phyloP scores from a whole-genome alignment of 2,329 filamentous ascomycete genomes.

The Phoma sp. region DNA sequence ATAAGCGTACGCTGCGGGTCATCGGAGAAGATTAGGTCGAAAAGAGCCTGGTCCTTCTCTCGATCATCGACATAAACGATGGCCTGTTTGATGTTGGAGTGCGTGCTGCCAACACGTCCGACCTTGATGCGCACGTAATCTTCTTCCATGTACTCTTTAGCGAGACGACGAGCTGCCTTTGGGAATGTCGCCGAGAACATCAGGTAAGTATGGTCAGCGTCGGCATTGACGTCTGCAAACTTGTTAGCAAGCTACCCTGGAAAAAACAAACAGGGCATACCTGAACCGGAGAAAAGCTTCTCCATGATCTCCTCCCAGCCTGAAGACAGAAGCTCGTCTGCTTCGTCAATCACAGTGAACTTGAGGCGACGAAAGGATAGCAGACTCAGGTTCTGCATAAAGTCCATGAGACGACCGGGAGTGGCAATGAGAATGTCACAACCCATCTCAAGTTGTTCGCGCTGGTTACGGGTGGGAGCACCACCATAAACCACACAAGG shows the following conservation, averaged over 20 bases:
- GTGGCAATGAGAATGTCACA: conserved; percentile 91
- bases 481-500: conserved; percentile 91
- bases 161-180: conserved; percentile 75
- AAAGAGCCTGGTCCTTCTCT: conserved; percentile 72
- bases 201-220: conserved; percentile 70
- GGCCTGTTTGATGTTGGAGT: conserved; percentile 80
- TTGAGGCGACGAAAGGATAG: conserved; percentile 77
- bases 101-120: conserved; percentile 83
- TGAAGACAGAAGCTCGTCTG: conserved; percentile 83
- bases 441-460: conserved; percentile 75
- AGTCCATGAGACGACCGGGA: conserved; percentile 83
- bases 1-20: conserved; percentile 81
- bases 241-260: conserved; percentile 16
- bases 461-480: conserved; percentile 71
- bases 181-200: conserved; percentile 97
- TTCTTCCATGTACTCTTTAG: conserved; percentile 74
- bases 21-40: conserved; percentile 73
- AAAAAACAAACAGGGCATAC: conserved; percentile 58
- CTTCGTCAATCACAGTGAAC: conserved; percentile 73
- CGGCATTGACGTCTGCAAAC: conserved; percentile 72
- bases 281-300: conserved; percentile 78
- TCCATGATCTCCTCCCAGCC: conserved; percentile 81
- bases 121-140: conserved; percentile 82
- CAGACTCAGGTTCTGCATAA: conserved; percentile 73
- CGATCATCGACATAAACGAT: conserved; percentile 70